Base-by-base conservation (phyloP, 2,329 filamentous ascomycete genomes). In the Arthroderma sp. region DNA sequence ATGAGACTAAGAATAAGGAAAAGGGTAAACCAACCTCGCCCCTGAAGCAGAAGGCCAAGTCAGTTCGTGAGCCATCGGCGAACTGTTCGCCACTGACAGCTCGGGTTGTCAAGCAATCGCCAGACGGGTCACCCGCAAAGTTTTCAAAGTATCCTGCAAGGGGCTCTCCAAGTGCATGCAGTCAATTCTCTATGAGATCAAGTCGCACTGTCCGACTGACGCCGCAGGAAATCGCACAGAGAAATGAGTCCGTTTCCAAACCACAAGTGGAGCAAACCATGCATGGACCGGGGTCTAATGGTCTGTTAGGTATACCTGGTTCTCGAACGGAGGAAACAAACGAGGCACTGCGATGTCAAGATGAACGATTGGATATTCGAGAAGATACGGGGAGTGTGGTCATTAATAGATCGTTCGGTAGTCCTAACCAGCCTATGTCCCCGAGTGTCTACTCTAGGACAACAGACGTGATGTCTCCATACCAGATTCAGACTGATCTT, bases 371-470 rank as follows among this genome's bases (percentile, higher is more conserved):
- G 21, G 51, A 21, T 4, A 7, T 5, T 11, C 51, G 15, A 37
- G 60, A 62, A 43, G 58, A 61, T 23, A 58, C 56, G 19, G 56
- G 41, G 7, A 63, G 58, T 43, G 56, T 64, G 11, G 60, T 64
- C 4, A 52, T 63, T 13, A 47, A 41, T 44, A 54, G 55, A 9
- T 47, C 56, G 3, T 13, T 23, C 49, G 6, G 41, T 39, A 19
- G 51, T n/a, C 37, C 49, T 7, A 39, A 25, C 21, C 57, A n/a
- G 53, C 60, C 55, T 58, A 58, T 55, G 53, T 68, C 66, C 28
- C 67, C 66, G 11, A 71, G 69, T 54, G 60, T 70, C 21, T 71
- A 71, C 59, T 71, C 69, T 3, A 62, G 66, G 57, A 66, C 65
- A 21, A 67, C 67, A 8, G 63, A 64, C 53, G 66, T 66, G 17